Evolutionary conservation across 306 rosid species (phyloP).

Genomic region (Pyrus betulifolia): DNA sequence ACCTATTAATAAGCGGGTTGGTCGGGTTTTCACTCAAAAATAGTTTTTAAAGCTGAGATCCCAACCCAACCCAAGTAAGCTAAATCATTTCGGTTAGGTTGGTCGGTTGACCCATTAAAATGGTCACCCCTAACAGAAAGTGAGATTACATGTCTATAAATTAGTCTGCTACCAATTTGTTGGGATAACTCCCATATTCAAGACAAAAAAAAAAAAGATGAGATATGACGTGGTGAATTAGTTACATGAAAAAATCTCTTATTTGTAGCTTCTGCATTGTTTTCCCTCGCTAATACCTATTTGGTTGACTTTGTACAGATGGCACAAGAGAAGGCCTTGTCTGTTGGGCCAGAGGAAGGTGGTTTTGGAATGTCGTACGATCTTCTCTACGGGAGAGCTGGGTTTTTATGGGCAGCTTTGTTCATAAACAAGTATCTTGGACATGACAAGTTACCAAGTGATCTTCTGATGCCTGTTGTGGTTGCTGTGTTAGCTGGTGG

Average conservation of each 20-base stretch:
- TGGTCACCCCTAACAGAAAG: too few relatives aligned
- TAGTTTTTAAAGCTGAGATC: too few relatives aligned
- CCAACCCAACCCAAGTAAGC: too few relatives aligned
- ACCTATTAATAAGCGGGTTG: too few relatives aligned
- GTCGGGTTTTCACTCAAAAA: too few relatives aligned
- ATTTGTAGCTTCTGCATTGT: neutral
- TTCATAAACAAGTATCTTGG: slow-evolving; percentile 64
- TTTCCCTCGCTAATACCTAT: neutral
- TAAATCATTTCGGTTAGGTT: too few relatives aligned
- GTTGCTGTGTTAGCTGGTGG: slow-evolving; percentile 85
- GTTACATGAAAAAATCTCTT: neutral
- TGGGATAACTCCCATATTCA: too few relatives aligned
- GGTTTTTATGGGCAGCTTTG: slow-evolving; percentile 77
- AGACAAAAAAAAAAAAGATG: too few relatives aligned
- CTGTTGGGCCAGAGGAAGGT: slow-evolving; percentile 94
- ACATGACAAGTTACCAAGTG: slow-evolving; percentile 41
- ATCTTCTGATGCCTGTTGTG: slow-evolving; percentile 51
- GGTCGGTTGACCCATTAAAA: too few relatives aligned
- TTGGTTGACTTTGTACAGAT: slow-evolving; percentile 29
- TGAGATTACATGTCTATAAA: too few relatives aligned
- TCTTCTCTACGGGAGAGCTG: slow-evolving; percentile 79
- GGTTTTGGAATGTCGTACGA: slow-evolving; percentile 98
- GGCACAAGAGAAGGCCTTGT: slow-evolving; percentile 70
- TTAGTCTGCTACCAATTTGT: too few relatives aligned
- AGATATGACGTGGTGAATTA: too few relatives aligned